phyloP scores from a whole-genome alignment of 345 rosid species.

The Alliaria petiolata region DNA sequence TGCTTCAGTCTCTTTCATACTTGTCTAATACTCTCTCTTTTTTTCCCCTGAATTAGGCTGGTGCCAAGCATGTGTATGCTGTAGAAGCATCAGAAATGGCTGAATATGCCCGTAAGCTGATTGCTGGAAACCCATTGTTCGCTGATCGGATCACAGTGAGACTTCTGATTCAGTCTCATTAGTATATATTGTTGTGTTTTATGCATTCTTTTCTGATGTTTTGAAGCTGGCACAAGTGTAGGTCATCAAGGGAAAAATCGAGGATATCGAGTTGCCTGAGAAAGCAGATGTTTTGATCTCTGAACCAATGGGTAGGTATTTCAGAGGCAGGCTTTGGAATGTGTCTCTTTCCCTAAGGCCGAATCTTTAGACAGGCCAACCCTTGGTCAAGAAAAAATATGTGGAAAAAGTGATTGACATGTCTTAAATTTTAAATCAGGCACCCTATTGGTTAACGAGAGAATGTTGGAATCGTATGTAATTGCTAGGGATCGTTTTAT shows the following conservation, averaged over 20 bases:
- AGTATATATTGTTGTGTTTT: background rate
- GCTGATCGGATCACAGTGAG: constrained; percentile 83
- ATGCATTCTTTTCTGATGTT: constrained; percentile 15
- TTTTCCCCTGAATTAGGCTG: constrained; percentile 52
- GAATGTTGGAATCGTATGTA: constrained; percentile 95
- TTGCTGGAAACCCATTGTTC: constrained; percentile 82
- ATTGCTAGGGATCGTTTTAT: constrained; percentile 98
- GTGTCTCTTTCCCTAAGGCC: background rate
- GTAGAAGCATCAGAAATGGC: constrained; percentile 99
- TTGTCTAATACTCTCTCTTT: background rate
- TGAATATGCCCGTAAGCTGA: constrained; percentile 89
- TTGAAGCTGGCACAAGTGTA: constrained; percentile 26
- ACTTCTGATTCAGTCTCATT: constrained; percentile 15
- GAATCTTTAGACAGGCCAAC: background rate
- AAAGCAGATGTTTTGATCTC: constrained; percentile 95
- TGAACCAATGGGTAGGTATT: constrained; percentile 89
- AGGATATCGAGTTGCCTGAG: constrained; percentile 94
- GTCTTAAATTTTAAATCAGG: constrained; percentile 41
- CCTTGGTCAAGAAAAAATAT: background rate
- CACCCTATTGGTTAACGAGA: constrained; percentile 89
- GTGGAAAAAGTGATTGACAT: constrained; percentile 2
- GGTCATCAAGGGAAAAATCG: constrained; percentile 97
- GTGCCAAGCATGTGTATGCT: constrained; percentile 99
- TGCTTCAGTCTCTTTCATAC: constrained; percentile 3
- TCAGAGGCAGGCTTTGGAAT: background rate